Evolutionary conservation across 306 rosid genomes (phyloP).

Genomic region (Glycine latifolia): DNA sequence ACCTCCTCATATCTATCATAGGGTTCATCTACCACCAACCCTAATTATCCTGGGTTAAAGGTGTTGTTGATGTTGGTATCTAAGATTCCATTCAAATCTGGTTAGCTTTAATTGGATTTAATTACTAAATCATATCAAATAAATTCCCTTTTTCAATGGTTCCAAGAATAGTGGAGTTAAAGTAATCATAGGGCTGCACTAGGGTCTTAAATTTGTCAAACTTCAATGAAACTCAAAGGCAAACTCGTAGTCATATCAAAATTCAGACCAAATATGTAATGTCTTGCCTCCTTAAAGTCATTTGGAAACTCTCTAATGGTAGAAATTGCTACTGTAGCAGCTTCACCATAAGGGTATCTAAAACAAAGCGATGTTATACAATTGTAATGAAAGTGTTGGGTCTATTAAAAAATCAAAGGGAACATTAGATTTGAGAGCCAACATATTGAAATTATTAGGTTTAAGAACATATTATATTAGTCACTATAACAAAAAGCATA

Average conservation of each 20-base stretch:
- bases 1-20: too few species aligned
- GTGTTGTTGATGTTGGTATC: too few species aligned
- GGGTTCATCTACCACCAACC: too few species aligned
- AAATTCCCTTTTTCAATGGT: not conserved
- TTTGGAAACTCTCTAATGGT: slow-evolving; percentile 64
- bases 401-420: not conserved
- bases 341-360: slow-evolving; percentile 83
- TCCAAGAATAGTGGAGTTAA: not conserved
- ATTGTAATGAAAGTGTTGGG: slow-evolving; percentile 19
- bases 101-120: not conserved
- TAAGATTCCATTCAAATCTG: not conserved
- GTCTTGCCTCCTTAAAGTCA: slow-evolving; percentile 76
- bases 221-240: not conserved
- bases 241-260: not conserved
- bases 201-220: not conserved
- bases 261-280: slow-evolving; percentile 7
- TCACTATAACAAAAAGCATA: slow-evolving; percentile 7
- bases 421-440: slow-evolving; percentile 21
- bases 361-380: slow-evolving; percentile 32
- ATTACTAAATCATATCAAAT: not conserved
- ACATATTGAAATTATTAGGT: not conserved
- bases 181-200: not conserved
- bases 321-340: slow-evolving; percentile 75
- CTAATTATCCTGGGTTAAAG: too few species aligned
- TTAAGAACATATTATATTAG: slow-evolving; percentile 13